phyloP scores from a whole-genome alignment of 1,139 yeast species.

The Hemisphaericaspora lyxosophila region DNA sequence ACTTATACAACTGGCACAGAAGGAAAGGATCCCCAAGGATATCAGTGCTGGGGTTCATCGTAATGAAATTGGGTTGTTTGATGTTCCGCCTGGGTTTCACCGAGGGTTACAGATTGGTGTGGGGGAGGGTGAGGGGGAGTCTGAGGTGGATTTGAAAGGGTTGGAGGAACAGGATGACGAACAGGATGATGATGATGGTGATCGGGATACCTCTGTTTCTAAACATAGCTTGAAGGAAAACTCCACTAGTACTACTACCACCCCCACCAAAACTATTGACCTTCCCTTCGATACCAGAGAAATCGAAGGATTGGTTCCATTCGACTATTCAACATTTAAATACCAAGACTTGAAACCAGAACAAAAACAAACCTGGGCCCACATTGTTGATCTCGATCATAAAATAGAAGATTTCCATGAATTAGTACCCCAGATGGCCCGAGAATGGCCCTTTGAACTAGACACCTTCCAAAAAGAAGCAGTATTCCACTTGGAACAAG shows the following conservation, averaged over 20 bases:
- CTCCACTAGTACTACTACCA: no score
- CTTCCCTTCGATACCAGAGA: slow-evolving; percentile 41
- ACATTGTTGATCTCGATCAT: slow-evolving; percentile 84
- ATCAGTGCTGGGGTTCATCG: slow-evolving; percentile 54
- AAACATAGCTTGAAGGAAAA: slow-evolving; percentile 4
- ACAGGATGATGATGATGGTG: slow-evolving; percentile 24
- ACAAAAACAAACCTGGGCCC: slow-evolving; percentile 82
- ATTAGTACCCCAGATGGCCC: slow-evolving; percentile 88
- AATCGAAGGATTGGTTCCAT: slow-evolving; percentile 77
- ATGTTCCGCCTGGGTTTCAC: slow-evolving; percentile 76
- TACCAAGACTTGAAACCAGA: slow-evolving; percentile 23
- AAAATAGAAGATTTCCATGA: slow-evolving; percentile 80
- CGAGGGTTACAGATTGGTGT: slow-evolving; percentile 56
- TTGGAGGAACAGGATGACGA: no score
- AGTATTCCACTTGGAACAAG: slow-evolving; percentile 91
- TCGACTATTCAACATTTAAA: slow-evolving; percentile 42
- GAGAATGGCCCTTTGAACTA: slow-evolving; percentile 88
- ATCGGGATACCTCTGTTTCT: no score
- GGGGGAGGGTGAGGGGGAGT: slow-evolving; percentile 7
- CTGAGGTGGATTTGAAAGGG: no score
- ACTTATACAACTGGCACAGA: slow-evolving; percentile 38
- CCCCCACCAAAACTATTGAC: slow-evolving; percentile 5
- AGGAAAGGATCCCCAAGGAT: slow-evolving; percentile 25
- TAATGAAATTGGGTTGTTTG: slow-evolving; percentile 73
- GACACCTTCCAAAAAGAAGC: slow-evolving; percentile 98